Conservation (phyloP, 192 early-diverging fungal species). For the Pilaira anomala region DNA sequence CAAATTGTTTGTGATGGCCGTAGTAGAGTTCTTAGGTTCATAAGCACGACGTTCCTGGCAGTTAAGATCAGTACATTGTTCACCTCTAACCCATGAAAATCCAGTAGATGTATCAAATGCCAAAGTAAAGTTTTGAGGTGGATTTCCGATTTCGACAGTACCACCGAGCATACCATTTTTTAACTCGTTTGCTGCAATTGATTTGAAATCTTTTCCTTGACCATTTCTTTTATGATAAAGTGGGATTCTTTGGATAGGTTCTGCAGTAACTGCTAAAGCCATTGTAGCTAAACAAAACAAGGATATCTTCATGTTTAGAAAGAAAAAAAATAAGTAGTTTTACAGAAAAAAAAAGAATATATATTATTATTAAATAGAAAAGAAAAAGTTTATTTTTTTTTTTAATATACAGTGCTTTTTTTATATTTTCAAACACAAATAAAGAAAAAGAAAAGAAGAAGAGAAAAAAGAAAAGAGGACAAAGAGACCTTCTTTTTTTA, state of each 20-base stretch:
- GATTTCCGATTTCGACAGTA: conserved; percentile 78
- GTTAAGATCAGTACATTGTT: conserved; percentile 25
- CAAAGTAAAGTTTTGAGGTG: conserved; percentile 87
- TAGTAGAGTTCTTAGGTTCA: conserved; percentile 24
- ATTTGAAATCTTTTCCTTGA: not conserved
- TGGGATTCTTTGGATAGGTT: conserved; percentile 11
- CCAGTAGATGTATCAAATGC: conserved; percentile 78
- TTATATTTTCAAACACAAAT: too few relatives aligned
- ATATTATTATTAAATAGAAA: too few relatives aligned
- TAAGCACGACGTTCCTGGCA: conserved; percentile 32
- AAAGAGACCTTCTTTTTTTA: too few relatives aligned
- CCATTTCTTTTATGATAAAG: not conserved
- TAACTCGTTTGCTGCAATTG: conserved; percentile 20
- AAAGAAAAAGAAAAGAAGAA: too few relatives aligned
- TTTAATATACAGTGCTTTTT: too few relatives aligned
- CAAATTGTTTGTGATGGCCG: conserved; percentile 12
- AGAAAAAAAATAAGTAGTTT: not conserved
- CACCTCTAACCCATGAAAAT: conserved; percentile 32
- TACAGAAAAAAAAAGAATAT: too few relatives aligned
- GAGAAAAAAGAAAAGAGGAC: too few relatives aligned
- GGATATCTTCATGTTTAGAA: conserved; percentile 21
- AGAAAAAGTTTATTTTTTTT: too few relatives aligned
- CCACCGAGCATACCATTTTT: conserved; percentile 71
- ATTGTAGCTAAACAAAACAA: conserved; percentile 27
- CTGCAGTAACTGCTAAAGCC: conserved; percentile 24